Base-by-base conservation (phyloP, 768 basidiomycete genomes). In the Baorangia bicolor region DNA sequence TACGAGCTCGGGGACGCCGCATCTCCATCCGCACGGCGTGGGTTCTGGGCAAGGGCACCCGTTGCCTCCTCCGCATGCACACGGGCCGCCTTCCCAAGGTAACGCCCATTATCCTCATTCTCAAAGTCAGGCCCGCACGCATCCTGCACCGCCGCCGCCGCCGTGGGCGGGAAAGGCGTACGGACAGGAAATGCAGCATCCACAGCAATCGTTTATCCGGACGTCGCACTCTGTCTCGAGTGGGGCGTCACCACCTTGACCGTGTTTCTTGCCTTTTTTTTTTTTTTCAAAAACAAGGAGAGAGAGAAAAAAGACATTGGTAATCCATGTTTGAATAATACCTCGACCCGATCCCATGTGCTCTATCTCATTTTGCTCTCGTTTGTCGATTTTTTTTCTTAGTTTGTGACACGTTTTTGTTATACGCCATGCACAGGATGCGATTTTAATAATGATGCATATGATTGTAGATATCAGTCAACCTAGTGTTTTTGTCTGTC, bases 141-240 rank as follows among this genome's bases (percentile, higher is more conserved):
- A 68, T 45, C 55, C 60, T 10, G 61, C 54, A 4, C 63, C 67
- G 21, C 67, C 67, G 2, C 68, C 57, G 0, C 67, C 67, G 16
- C 64, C 66, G 2, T 68, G 67, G 67, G 52, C 47, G 27, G 58
- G 64, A 14, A 67, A 67, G 31, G 44, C 64, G 11, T 68, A 67
- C 8, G 50, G 55, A 13, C 58, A 60, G 6, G 64, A 69, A 16
- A 55, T 58, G 59, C 70, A 54, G 43, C 65, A 76, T 10, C 69
- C 75, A 40, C 77, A 78, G 30, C 80, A 79, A 55, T 79, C 78
- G 21, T 81, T 81, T 60, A 72, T 80, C 65, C 72, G 78, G 18
- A 72, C 76, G 33, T 75, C 78, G 40, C 78, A 78, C 39, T 72
- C 76, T 28, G 72, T 70, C 48, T 75, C 75, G 48, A 73, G 69